A percentile compares a stretch with the other conserved stretches of the same genome.
Conservation (phyloP, 78 protist species). For the Dictyostelium discoideum region DNA sequence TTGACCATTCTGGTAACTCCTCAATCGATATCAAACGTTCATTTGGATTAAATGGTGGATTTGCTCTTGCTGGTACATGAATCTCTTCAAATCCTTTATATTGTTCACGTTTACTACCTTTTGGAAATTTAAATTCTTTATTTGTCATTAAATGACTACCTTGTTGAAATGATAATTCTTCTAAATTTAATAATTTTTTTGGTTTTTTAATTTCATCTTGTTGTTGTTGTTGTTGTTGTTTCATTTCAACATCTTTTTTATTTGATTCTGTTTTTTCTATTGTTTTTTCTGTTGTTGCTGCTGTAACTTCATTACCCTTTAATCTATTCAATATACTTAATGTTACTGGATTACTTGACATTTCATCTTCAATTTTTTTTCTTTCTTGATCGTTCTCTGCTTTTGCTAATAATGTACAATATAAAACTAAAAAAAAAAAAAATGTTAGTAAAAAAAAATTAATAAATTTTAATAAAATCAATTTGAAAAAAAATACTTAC, state of each 20-base stretch:
- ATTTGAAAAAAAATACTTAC: slow-evolving; percentile 5
- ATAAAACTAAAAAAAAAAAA: slow-evolving; percentile 56
- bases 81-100: slow-evolving; percentile 94
- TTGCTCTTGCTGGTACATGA: slow-evolving; percentile 89
- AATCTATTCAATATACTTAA: slow-evolving; percentile 53
- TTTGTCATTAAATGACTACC: slow-evolving; percentile 95
- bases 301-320: slow-evolving; percentile 43
- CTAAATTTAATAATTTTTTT: slow-evolving; percentile 86
- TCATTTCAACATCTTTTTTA: neutral
- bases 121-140: slow-evolving; percentile 85
- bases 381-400: slow-evolving; percentile 87
- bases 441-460: neutral
- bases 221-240: slow-evolving; percentile 15
- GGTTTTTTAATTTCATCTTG: neutral
- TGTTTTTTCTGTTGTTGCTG: neutral
- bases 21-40: slow-evolving; percentile 45
- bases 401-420: slow-evolving; percentile 85
- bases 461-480: too few relatives aligned
- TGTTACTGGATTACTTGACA: slow-evolving; percentile 76
- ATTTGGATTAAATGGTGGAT: slow-evolving; percentile 50
- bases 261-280: neutral
- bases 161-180: slow-evolving; percentile 85
- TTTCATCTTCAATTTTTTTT: slow-evolving; percentile 80
- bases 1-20: slow-evolving; percentile 70
- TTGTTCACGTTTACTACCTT: slow-evolving; percentile 78